Evolutionary conservation across 768 basidiomycete genomes (phyloP).

Genomic region (Boletus speciosus): DNA sequence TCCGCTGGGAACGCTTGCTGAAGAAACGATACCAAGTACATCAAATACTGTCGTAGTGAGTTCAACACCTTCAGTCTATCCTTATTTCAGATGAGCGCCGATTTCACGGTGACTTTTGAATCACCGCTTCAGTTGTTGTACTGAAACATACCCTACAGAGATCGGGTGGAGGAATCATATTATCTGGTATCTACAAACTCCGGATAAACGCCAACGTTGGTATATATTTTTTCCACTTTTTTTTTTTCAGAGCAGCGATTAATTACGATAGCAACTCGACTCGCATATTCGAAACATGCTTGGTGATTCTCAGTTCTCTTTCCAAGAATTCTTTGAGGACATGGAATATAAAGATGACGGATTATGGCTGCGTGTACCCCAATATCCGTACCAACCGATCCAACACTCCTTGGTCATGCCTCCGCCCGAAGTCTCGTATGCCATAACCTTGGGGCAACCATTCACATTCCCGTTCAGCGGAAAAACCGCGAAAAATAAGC

Average conservation of each 20-base stretch:
- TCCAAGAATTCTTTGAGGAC: slow-evolving; percentile 9
- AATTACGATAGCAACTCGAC: not conserved
- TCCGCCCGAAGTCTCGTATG: slow-evolving; percentile 13
- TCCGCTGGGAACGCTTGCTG: not conserved
- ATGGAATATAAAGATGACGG: slow-evolving; percentile 21
- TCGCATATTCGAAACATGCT: slow-evolving; percentile 15
- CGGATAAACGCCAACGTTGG: slow-evolving; percentile 2
- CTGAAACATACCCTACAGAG: not conserved
- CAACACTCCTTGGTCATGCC: slow-evolving; percentile 15
- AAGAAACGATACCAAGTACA: not conserved
- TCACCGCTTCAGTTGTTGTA: not conserved
- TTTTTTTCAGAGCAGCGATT: not conserved
- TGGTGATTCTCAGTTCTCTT: slow-evolving; percentile 1
- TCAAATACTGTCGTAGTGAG: slow-evolving; percentile 4
- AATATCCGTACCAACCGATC: slow-evolving; percentile 14
- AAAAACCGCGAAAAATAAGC: slow-evolving; percentile 28
- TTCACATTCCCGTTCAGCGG: slow-evolving; percentile 31
- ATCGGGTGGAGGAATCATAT: not conserved
- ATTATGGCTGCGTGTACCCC: slow-evolving; percentile 4
- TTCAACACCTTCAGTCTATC: not conserved
- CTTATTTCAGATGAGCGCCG: not conserved
- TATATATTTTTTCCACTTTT: not conserved
- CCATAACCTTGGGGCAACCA: slow-evolving; percentile 22
- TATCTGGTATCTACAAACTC: not conserved
- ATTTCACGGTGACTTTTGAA: not conserved